A percentile compares a stretch with the other conserved stretches of the same genome.
Evolutionary conservation across 2,329 filamentous ascomycete genomes (phyloP).

Genomic region (Botrytis deweyae): DNA sequence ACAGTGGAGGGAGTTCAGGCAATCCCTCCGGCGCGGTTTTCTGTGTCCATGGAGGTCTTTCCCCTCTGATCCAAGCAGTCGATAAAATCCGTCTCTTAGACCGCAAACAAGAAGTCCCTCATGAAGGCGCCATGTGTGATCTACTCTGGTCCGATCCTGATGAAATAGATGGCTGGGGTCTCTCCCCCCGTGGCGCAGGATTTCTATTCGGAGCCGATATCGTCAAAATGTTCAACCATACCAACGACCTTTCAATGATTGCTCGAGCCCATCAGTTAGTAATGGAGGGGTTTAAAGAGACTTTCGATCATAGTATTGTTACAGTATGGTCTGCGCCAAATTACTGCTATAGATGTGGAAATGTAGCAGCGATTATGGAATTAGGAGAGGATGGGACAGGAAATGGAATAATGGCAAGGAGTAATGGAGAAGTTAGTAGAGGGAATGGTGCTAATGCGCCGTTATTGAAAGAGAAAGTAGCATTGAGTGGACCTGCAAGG

Average conservation of each 20-base stretch:
- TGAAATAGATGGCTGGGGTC: constrained; percentile 95
- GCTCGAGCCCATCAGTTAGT: constrained; percentile 95
- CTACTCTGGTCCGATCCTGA: constrained; percentile 97
- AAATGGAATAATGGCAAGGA: constrained; percentile 47
- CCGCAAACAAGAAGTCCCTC: constrained; percentile 95
- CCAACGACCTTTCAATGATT: constrained; percentile 88
- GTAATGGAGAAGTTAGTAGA: constrained; percentile 49
- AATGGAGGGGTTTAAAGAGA: constrained; percentile 99
- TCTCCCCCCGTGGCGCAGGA: constrained; percentile 74
- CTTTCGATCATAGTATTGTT: constrained; percentile 94
- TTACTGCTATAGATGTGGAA: constrained; percentile 90
- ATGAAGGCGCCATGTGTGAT: constrained; percentile 99
- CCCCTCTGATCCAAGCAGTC: constrained; percentile 85
- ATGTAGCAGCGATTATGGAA: constrained; percentile 92
- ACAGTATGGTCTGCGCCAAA: constrained; percentile 99
- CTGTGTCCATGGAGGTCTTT: constrained; percentile 92
- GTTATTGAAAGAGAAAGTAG: constrained; percentile 51
- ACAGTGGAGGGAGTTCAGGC: constrained; percentile 61
- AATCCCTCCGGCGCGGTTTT: constrained; percentile 80
- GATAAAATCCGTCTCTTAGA: constrained; percentile 95
- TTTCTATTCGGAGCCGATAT: constrained; percentile 96
- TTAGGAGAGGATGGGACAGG: constrained; percentile 83
- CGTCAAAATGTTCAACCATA: constrained; percentile 92
- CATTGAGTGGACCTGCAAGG: constrained; percentile 72
- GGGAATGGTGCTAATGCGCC: constrained; percentile 50